Evolutionary conservation across 2,329 filamentous ascomycete genomes (phyloP).

Genomic region (Apiospora marii): DNA sequence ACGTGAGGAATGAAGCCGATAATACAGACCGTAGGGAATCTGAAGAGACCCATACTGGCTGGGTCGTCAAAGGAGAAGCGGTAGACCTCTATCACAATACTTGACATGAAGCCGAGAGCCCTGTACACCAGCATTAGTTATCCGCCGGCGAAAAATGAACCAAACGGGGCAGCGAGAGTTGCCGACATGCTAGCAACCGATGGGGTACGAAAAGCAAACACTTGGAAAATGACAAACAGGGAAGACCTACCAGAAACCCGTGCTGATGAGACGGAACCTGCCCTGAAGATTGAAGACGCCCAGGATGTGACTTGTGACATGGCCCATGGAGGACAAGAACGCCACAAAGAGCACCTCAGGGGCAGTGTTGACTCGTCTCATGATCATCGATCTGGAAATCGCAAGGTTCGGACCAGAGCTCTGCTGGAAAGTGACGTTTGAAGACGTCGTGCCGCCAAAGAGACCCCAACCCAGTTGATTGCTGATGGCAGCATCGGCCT

Average conservation of each 20-base stretch:
- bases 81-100: slow-evolving; percentile 79
- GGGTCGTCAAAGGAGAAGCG: slow-evolving; percentile 69
- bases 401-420: slow-evolving; percentile 52
- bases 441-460: slow-evolving; percentile 57
- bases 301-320: slow-evolving; percentile 83
- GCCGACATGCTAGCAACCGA: too few relatives aligned
- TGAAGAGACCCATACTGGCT: slow-evolving; percentile 71
- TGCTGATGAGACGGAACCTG: slow-evolving; percentile 82
- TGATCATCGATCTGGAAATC: slow-evolving; percentile 70
- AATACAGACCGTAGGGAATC: slow-evolving; percentile 93
- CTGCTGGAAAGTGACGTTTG: slow-evolving; percentile 54
- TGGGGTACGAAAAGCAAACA: too few relatives aligned
- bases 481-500: slow-evolving; percentile 88
- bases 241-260: slow-evolving; percentile 70
- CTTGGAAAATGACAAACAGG: neutral
- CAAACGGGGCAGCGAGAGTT: neutral
- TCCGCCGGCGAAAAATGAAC: too few relatives aligned
- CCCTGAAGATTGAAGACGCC: slow-evolving; percentile 83
- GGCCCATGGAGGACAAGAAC: slow-evolving; percentile 88
- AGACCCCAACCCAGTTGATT: slow-evolving; percentile 78
- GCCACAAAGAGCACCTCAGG: slow-evolving; percentile 88
- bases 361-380: slow-evolving; percentile 84
- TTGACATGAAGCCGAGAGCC: slow-evolving; percentile 88
- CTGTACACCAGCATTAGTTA: neutral
- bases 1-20: slow-evolving; percentile 95